Evolutionary conservation across 2,329 filamentous ascomycete genomes (phyloP).

Genomic region (Penicillium paneum): DNA sequence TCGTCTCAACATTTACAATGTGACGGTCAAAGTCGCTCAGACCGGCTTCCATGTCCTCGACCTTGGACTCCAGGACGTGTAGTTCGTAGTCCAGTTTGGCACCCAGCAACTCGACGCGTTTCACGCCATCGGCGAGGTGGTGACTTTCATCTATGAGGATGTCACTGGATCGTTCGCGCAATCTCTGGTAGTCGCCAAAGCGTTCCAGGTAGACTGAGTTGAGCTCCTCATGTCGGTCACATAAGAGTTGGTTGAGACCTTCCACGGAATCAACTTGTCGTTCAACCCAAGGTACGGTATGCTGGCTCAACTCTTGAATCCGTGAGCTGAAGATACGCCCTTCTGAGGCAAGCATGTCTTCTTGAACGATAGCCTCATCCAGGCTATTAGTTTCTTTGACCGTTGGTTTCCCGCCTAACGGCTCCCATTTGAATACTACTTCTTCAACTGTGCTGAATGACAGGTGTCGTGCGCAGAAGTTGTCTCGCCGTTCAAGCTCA

Average conservation of each 20-base stretch:
- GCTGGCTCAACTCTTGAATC: conserved; percentile 38
- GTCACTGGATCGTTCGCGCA: conserved; percentile 66
- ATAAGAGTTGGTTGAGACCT: conserved; percentile 62
- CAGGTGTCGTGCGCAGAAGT: conserved; percentile 41
- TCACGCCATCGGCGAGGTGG: conserved; percentile 66
- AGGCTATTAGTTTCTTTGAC: conserved; percentile 39
- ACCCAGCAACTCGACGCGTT: conserved; percentile 74
- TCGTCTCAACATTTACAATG: conserved; percentile 66
- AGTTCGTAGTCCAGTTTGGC: conserved; percentile 93
- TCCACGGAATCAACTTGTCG: conserved; percentile 44
- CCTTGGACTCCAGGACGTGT: conserved; percentile 70
- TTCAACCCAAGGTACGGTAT: conserved; percentile 44
- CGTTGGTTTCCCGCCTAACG: conserved; percentile 22
- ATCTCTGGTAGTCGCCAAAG: conserved; percentile 65
- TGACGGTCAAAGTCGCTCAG: conserved; percentile 75
- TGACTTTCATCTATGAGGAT: conserved; percentile 67
- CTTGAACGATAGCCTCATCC: conserved; percentile 40
- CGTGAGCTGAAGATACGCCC: conserved; percentile 34
- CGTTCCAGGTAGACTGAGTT: conserved; percentile 66
- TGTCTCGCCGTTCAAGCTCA: conserved; percentile 21
- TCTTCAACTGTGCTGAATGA: conserved; percentile 51
- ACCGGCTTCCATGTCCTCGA: conserved; percentile 82
- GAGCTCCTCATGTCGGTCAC: conserved; percentile 62
- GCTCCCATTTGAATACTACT: conserved; percentile 39
- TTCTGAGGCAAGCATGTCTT: conserved; percentile 40